A percentile compares a stretch with the other conserved stretches of the same genome.
Evolutionary conservation across 345 rosid genomes (phyloP).

Genomic region (Populus davidiana): DNA sequence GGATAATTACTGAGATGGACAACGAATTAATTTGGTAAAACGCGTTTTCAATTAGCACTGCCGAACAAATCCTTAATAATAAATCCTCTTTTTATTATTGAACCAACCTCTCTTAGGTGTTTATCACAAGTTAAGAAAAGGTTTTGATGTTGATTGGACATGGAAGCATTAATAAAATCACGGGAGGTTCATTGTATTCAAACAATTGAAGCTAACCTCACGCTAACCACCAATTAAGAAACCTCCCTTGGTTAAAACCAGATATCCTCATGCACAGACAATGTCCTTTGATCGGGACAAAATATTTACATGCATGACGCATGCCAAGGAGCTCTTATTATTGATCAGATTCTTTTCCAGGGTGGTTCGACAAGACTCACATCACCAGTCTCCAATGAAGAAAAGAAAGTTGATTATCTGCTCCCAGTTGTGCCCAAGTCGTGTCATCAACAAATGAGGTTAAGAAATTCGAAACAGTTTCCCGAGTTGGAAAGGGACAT

Average conservation of each 20-base stretch:
- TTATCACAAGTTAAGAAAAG: not conserved
- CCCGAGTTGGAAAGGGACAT: constrained; percentile 23
- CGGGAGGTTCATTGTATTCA: not conserved
- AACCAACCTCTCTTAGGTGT: not conserved
- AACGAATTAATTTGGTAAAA: no score
- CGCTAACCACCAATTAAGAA: not conserved
- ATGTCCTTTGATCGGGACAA: constrained; percentile 3
- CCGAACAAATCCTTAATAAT: no score
- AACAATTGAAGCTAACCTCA: not conserved
- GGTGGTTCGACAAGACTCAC: not conserved
- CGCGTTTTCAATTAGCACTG: no score
- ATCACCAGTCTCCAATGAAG: not conserved
- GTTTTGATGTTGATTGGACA: not conserved
- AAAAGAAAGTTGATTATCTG: not conserved
- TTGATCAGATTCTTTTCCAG: not conserved
- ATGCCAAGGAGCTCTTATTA: not conserved
- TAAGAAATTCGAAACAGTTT: not conserved
- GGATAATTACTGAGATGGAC: no score
- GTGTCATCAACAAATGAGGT: no score
- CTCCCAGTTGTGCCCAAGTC: no score
- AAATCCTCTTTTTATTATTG: no score
- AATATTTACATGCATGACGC: not conserved
- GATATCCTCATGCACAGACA: not conserved
- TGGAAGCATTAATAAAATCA: not conserved
- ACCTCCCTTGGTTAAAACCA: not conserved